Conservation (phyloP, 2,329 filamentous ascomycete species). For the Drechslerella dactyloides region DNA sequence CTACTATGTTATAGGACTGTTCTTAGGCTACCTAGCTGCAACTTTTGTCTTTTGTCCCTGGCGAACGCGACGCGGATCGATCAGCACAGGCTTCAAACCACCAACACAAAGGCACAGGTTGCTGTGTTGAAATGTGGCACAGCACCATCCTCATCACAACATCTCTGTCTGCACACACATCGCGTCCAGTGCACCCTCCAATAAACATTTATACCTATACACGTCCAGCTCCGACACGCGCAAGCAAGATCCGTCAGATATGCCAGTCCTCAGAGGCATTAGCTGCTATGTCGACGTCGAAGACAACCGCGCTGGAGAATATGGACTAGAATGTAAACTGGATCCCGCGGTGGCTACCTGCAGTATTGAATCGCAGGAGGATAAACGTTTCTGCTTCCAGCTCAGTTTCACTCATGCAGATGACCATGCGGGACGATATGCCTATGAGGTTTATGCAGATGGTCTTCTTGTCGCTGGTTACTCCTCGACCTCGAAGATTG, state of each 20-base stretch:
- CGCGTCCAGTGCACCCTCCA: neutral
- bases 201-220: neutral
- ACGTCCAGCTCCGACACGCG: too few relatives aligned
- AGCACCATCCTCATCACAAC: too few relatives aligned
- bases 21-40: too few relatives aligned
- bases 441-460: constrained; percentile 6
- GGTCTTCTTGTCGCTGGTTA: neutral
- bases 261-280: constrained; percentile 25
- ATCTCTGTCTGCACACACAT: neutral
- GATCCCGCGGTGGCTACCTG: constrained; percentile 17
- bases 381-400: constrained; percentile 20
- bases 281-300: constrained; percentile 8
- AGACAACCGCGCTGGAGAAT: constrained; percentile 16
- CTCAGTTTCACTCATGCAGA: constrained; percentile 14
- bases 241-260: too few relatives aligned
- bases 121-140: too few relatives aligned
- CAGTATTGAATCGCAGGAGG: constrained; percentile 30
- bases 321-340: neutral
- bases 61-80: neutral
- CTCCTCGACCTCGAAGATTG: neutral
- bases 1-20: too few relatives aligned
- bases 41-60: too few relatives aligned
- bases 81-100: neutral
- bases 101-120: too few relatives aligned
- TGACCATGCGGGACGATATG: constrained; percentile 7